Evolutionary conservation across 2,329 filamentous ascomycete species (phyloP).

Genomic region (Colletotrichum sp.): DNA sequence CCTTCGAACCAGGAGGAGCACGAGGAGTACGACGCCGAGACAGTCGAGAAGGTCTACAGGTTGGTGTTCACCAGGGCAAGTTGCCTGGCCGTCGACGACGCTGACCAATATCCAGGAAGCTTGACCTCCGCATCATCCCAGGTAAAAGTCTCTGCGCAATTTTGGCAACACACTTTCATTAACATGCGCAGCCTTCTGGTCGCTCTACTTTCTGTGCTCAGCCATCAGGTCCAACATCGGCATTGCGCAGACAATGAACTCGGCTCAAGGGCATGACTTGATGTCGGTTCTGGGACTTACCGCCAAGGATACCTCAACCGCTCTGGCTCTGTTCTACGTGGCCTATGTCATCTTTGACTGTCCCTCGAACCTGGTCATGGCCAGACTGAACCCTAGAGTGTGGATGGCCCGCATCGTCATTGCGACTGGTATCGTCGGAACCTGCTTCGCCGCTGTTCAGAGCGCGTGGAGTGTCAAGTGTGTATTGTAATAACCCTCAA

Average conservation of each 20-base stretch:
- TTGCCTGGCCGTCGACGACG: background rate
- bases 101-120: constrained; percentile 42
- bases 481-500: constrained; percentile 27
- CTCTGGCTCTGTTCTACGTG: constrained; percentile 88
- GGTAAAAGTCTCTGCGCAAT: constrained; percentile 34
- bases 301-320: constrained; percentile 80
- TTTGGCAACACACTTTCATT: no score
- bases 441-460: constrained; percentile 82
- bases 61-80: constrained; percentile 21
- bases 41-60: constrained; percentile 60
- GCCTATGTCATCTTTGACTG: constrained; percentile 90
- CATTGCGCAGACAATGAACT: constrained; percentile 94
- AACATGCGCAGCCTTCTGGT: constrained; percentile 72
- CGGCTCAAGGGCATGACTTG: constrained; percentile 73
- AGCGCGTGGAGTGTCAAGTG: constrained; percentile 85
- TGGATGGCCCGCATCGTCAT: constrained; percentile 95
- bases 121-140: constrained; percentile 65
- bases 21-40: constrained; percentile 53
- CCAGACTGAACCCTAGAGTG: constrained; percentile 78
- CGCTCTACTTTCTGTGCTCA: constrained; percentile 89
- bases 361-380: constrained; percentile 90
- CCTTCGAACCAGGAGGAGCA: constrained; percentile 19
- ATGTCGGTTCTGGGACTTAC: constrained; percentile 71
- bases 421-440: constrained; percentile 83
- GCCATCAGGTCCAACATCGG: constrained; percentile 92